Conservation (phyloP, 441 rosid species). For the Sinapis alba region DNA sequence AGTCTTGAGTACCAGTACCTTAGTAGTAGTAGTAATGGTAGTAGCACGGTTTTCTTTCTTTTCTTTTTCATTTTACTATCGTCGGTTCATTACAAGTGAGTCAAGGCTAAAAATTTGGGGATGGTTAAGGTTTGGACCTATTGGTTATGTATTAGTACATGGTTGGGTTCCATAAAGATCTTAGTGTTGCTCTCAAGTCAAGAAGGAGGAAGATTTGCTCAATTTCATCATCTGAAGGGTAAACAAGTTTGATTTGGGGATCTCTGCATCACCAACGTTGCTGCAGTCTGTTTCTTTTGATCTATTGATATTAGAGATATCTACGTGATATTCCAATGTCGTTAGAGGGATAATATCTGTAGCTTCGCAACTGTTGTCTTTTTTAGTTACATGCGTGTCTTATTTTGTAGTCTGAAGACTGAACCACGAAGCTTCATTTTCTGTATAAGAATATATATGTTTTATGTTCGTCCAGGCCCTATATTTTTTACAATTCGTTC, state of each 20-base stretch:
- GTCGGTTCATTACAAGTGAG: conserved; percentile 3
- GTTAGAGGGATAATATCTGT: conserved; percentile 1
- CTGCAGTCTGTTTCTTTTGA: conserved; percentile 10
- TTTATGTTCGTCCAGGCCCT: neutral
- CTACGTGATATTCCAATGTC: conserved; percentile 5
- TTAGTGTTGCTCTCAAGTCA: neutral
- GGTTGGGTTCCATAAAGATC: conserved; percentile 13
- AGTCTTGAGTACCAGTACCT: neutral
- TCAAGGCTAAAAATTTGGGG: neutral
- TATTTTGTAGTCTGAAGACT: neutral
- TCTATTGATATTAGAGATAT: neutral
- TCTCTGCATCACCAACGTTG: conserved; percentile 24
- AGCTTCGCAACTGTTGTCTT: neutral
- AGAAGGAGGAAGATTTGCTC: conserved; percentile 23
- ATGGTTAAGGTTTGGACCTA: conserved; percentile 10
- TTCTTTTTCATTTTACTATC: neutral
- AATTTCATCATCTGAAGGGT: conserved; percentile 7
- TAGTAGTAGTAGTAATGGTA: conserved; percentile 9
- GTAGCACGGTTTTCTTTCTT: conserved; percentile 8
- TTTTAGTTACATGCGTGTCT: neutral
- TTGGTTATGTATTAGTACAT: conserved; percentile 22
- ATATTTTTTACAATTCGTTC: no score
- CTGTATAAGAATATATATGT: neutral
- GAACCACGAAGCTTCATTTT: neutral
- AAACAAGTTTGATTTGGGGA: conserved; percentile 10